A percentile compares a stretch with the other conserved stretches of the same genome.
These are phyloP conservation scores for Rhizoclosmatium globosum DNA, from an alignment of 192 early-diverging fungal genomes.

Conservation along the genomic window DNA sequence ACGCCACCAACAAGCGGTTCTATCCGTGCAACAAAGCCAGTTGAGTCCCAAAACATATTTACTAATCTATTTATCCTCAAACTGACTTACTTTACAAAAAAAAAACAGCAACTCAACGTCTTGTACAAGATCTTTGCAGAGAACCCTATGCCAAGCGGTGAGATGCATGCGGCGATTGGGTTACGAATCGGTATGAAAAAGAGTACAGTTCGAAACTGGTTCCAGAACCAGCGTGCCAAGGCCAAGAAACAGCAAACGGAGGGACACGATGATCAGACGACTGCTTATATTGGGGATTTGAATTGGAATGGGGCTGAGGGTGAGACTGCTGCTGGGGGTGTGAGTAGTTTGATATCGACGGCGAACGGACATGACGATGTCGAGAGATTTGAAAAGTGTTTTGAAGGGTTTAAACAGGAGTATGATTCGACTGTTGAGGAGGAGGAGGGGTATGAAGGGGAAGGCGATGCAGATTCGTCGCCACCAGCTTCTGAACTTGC, in stretches of 20 bases:
- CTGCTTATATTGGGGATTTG: not conserved
- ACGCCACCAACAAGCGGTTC: constrained; percentile 16
- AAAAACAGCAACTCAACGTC: constrained; percentile 70
- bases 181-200: constrained; percentile 72
- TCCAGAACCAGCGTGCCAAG: constrained; percentile 86
- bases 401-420: not conserved
- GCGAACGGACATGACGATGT: not conserved
- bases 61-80: not conserved
- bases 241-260: constrained; percentile 53
- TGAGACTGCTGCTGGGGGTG: not conserved
- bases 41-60: not conserved
- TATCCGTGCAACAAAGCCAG: constrained; percentile 17
- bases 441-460: not conserved
- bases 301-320: not conserved
- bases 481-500: not conserved
- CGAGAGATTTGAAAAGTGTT: not conserved
- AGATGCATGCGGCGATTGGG: constrained; percentile 67
- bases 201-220: constrained; percentile 84
- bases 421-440: not conserved
- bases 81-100: not conserved
- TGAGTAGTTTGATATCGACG: not conserved
- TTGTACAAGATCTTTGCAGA: constrained; percentile 73
- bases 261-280: not conserved
- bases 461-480: not conserved
- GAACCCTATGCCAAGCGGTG: constrained; percentile 77